A percentile compares a stretch with the other conserved stretches of the same genome.
Conservation (phyloP, 495 filamentous ascomycete species). For the Staphylotrichum longicolle region DNA sequence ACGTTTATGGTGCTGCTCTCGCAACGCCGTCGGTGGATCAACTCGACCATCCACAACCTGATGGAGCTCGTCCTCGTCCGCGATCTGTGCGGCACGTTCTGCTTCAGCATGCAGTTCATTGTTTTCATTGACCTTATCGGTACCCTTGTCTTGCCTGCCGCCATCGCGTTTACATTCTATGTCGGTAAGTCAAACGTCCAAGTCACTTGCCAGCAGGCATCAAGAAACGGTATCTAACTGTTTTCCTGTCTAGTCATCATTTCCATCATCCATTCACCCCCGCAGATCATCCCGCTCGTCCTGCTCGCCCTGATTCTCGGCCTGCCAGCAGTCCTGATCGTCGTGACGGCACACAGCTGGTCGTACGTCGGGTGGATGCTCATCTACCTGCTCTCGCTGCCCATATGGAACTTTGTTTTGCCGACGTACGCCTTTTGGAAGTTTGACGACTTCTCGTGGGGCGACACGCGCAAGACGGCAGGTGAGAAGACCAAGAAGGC, state of each 20-base stretch:
- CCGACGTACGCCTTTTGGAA: slow-evolving; percentile 98
- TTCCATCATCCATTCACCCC: slow-evolving; percentile 76
- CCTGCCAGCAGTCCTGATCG: slow-evolving; percentile 87
- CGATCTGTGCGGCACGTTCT: slow-evolving; percentile 98
- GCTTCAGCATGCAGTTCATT: slow-evolving; percentile 99
- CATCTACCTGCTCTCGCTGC: slow-evolving; percentile 89
- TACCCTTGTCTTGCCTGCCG: slow-evolving; percentile 90
- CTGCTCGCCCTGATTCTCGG: slow-evolving; percentile 91
- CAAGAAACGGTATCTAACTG: not conserved
- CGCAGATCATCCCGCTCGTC: slow-evolving; percentile 89
- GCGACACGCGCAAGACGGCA: slow-evolving; percentile 93
- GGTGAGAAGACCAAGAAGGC: slow-evolving; percentile 79
- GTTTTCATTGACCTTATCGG: slow-evolving; percentile 95
- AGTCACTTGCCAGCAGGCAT: not conserved
- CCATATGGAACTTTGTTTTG: slow-evolving; percentile 97
- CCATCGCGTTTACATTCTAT: slow-evolving; percentile 96
- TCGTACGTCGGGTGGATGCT: slow-evolving; percentile 96
- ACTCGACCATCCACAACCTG: slow-evolving; percentile 97
- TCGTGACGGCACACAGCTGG: slow-evolving; percentile 91
- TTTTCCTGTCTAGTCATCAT: slow-evolving; percentile 62
- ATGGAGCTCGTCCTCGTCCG: slow-evolving; percentile 96
- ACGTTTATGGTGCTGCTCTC: slow-evolving; percentile 88
- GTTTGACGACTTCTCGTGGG: slow-evolving; percentile 99
- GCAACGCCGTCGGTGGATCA: slow-evolving; percentile 97
- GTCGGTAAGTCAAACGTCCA: slow-evolving; percentile 60